Conservation (phyloP, 2,329 filamentous ascomycete species). For the Trichophyton schoenleinii region DNA sequence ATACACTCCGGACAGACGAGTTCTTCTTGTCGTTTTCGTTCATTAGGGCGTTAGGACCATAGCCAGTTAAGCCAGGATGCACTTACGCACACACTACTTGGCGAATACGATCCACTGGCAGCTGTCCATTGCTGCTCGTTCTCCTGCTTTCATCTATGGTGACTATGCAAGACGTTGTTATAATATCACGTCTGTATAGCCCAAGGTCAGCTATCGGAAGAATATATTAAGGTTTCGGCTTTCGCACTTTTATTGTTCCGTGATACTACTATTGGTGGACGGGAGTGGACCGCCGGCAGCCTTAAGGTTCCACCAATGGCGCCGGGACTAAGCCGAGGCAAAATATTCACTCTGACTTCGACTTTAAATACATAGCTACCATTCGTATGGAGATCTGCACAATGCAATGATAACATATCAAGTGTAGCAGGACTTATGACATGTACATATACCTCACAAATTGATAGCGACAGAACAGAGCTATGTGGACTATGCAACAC, state of each 20-base stretch:
- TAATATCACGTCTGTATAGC: conserved; percentile 1
- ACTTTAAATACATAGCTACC: neutral
- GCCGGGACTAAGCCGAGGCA: neutral
- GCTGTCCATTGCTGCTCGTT: neutral
- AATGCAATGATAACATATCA: neutral
- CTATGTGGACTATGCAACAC: neutral
- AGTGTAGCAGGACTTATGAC: neutral
- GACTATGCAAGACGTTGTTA: neutral
- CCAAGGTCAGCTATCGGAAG: neutral
- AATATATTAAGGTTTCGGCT: neutral
- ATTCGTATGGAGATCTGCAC: neutral
- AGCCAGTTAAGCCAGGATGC: neutral
- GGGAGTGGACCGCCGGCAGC: no score
- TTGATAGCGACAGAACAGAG: neutral
- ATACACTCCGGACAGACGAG: neutral
- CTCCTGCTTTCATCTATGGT: neutral
- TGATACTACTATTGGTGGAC: neutral
- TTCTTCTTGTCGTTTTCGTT: conserved; percentile 2
- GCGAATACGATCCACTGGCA: neutral
- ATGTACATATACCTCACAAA: neutral
- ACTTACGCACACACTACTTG: conserved; percentile 1
- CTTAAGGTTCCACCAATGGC: no score
- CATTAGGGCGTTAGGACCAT: neutral
- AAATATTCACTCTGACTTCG: neutral
- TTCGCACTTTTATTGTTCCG: neutral